Base-by-base conservation (phyloP, 768 basidiomycete species). In the Fomitopsis pulvina region DNA sequence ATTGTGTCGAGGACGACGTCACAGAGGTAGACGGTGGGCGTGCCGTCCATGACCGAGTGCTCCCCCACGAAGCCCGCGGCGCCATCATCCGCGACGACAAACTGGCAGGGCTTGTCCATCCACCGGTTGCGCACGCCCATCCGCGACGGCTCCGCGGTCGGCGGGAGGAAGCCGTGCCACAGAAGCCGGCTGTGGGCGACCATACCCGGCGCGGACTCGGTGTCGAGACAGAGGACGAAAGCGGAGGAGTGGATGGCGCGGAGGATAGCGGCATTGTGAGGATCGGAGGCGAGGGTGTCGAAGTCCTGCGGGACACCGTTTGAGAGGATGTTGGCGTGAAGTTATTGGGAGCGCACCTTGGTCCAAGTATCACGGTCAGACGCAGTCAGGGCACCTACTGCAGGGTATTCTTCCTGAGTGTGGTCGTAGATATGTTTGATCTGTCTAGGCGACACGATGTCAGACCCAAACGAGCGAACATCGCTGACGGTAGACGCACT, bases 41-140 rank as follows among this genome's bases (percentile, higher is more conserved):
- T 92, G 29, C 90, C 90, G 58, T 92, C 90, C 90, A 92, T 92
- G 51, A 88, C 73, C 16, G 87, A 89, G 63, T 92, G 94, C 65
- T 97, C 94, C 41, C 94, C 94, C 79, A 95, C 87, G 59, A 96
- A 68, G 4, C 92, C 94, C 1, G 90, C 85, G 43, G 79, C 72
- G 11, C 74, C 80, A 55, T 91, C 88, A 64, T 90, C 88, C 60
- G 82, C 91, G 4, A 97, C 79, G 51, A 96, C 78, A 63, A 92
- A 83, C 63, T 97, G 80, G 50, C 81, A 64, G 8, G 94, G 93
- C 67, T 96, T 97, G 68, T 97, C 94, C 41, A 92, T 81, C 83
- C 86, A 90, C 38, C 87, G 80, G 53, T 85, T 87, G 30, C 77
- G 76, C 18, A 90, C 73, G n/a, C 83, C 83, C 32, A 70, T 52